Base-by-base conservation (phyloP, 768 basidiomycete genomes). In the Xanthoconium stramineum region DNA sequence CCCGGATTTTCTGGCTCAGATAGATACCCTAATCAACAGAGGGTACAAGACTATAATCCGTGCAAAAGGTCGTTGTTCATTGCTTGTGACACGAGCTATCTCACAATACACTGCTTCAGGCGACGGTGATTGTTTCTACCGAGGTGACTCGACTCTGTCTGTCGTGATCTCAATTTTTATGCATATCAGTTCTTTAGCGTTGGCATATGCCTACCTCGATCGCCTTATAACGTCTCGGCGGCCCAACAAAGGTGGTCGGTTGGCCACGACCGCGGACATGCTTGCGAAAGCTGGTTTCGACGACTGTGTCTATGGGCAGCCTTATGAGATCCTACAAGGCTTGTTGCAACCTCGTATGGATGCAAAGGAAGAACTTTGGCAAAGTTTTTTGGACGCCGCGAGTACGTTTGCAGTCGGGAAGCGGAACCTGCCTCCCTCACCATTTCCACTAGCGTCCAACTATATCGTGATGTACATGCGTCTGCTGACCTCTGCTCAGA, bases 111-210 rank as follows among this genome's bases (percentile, higher is more conserved):
- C 39, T 38, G 40, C 11, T 47, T 49, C 43, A 84, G 91, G 94
- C 30, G 94, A 91, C 62, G 93, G 94, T 0, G 90, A 91, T 69
- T 96, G 94, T 68, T 96, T 95, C 71, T 97, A 95, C 70, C 80
- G 94, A 79, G 87, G 91, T 91, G 68, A 78, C 74, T 67, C 53
- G 38, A 28, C 24, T 55, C 36, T 40, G 17, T 17, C 28, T 37
- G 35, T n/a, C n/a, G 24, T 12, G 40, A 59, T 37, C 52, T 39
- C 44, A 42, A 44, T 52, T 50, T 58, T 62, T 55, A 61, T 60
- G 49, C 52, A 63, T 58, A 60, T 55, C 61, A 56, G 49, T 58
- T 62, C 17, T 42, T 55, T 69, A 92, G 93, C 93, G 12, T 77
- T 94, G 49, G 90, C 84, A 8, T 92, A 91, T 61, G 84, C 91